These are phyloP conservation scores for Corinectria fuckeliana DNA, from an alignment of 2,329 filamentous ascomycete species.

Conservation along the genomic window DNA sequence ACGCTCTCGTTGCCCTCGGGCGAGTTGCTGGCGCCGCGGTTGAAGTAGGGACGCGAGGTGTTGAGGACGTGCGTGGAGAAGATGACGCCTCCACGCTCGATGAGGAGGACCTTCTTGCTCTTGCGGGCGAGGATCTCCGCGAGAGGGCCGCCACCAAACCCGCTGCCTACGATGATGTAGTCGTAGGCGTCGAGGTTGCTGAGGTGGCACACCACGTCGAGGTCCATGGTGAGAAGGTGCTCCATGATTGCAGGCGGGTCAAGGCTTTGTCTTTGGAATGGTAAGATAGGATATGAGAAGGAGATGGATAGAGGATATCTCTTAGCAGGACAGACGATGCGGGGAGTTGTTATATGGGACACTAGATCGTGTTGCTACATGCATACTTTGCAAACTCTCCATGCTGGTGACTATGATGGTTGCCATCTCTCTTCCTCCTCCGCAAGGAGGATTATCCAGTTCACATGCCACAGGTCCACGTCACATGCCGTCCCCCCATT, in stretches of 20 bases:
- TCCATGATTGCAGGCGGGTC: constrained; percentile 12
- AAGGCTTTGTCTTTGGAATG: neutral
- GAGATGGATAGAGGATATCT: no score
- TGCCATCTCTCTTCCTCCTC: neutral
- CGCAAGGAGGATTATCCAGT: neutral
- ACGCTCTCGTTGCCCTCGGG: constrained; percentile 28
- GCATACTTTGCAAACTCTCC: neutral
- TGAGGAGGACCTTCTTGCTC: constrained; percentile 24
- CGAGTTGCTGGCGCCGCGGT: constrained; percentile 25
- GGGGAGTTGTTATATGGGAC: neutral
- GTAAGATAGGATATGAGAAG: neutral
- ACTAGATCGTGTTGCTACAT: neutral
- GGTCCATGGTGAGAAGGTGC: constrained; percentile 24
- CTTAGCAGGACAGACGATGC: no score
- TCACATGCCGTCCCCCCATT: neutral
- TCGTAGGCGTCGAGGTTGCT: constrained; percentile 27
- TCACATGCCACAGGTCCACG: neutral
- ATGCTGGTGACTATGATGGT: neutral
- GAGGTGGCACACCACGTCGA: constrained; percentile 23
- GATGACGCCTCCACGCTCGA: constrained; percentile 25
- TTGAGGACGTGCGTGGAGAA: constrained; percentile 30
- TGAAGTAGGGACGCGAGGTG: constrained; percentile 26
- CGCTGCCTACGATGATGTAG: constrained; percentile 28
- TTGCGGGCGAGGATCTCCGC: constrained; percentile 19
- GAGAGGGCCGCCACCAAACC: constrained; percentile 23